These are phyloP conservation scores for Trichosanthes cucumerina DNA, from an alignment of 306 rosid genomes.

Conservation along the genomic window DNA sequence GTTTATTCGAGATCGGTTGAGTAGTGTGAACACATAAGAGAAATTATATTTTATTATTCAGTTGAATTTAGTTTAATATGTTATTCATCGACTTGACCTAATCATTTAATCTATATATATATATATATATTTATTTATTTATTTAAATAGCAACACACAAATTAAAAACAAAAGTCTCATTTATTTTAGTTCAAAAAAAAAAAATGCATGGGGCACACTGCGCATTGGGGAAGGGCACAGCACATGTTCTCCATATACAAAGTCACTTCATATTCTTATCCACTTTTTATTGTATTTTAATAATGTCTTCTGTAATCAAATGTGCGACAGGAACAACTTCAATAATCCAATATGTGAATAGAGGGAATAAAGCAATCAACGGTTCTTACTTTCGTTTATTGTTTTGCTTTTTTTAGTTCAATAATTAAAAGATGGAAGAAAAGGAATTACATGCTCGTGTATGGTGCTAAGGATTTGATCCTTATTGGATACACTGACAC, in stretches of 20 bases:
- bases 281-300: not conserved
- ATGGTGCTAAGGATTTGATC: too few species aligned
- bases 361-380: not conserved
- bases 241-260: constrained; percentile 5
- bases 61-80: too few species aligned
- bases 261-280: constrained; percentile 2
- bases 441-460: too few species aligned
- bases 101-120: too few species aligned
- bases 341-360: not conserved
- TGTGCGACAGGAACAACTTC: not conserved
- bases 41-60: too few species aligned
- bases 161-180: not conserved
- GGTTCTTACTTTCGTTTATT: not conserved
- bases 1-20: not conserved
- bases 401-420: too few species aligned
- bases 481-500: too few species aligned
- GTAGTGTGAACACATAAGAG: too few species aligned
- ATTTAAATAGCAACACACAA: not conserved
- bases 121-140: too few species aligned
- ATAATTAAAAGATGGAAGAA: too few species aligned
- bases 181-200: not conserved
- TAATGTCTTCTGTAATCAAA: not conserved
- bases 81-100: not conserved
- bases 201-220: constrained; percentile 2
- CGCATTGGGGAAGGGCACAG: not conserved